These are phyloP conservation scores for Blechomonas ayalai DNA, from an alignment of 208 protist genomes.

Conservation along the genomic window DNA sequence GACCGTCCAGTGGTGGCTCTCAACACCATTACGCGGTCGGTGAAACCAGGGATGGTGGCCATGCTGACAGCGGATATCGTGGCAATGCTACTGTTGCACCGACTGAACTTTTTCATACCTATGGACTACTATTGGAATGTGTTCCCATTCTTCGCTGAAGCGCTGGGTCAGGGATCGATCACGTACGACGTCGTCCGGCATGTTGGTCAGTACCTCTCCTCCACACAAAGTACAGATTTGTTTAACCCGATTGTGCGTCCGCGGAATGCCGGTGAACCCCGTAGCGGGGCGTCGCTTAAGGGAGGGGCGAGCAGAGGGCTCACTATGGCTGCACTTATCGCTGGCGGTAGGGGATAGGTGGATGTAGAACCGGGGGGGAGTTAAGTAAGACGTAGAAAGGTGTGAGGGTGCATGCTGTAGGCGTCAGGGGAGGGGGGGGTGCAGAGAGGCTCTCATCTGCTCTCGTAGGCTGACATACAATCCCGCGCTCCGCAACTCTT, in stretches of 20 bases:
- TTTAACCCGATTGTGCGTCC: constrained; percentile 59
- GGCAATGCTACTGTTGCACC: constrained; percentile 65
- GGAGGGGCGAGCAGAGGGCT: too few species aligned
- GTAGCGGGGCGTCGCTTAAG: too few species aligned
- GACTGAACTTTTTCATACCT: constrained; percentile 75
- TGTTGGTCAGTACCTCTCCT: constrained; percentile 52
- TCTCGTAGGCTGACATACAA: too few species aligned
- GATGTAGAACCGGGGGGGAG: too few species aligned
- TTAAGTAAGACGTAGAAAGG: too few species aligned
- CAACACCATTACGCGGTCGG: constrained; percentile 76
- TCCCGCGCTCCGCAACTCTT: too few species aligned
- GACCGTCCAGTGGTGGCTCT: constrained; percentile 35
- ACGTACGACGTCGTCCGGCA: constrained; percentile 62
- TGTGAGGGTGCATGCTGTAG: too few species aligned
- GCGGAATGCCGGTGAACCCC: too few species aligned
- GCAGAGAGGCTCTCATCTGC: too few species aligned
- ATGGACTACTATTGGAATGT: constrained; percentile 84
- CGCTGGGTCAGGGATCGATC: constrained; percentile 28
- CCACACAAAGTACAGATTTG: constrained; percentile 22
- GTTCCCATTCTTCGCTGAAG: constrained; percentile 60
- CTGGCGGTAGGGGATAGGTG: too few species aligned
- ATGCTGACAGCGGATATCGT: constrained; percentile 64
- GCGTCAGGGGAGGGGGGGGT: too few species aligned
- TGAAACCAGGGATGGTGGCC: constrained; percentile 79
- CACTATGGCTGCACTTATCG: too few species aligned